Evolutionary conservation across 192 early-diverging fungal genomes (phyloP).

Genomic region (Rhizophagus sp.): DNA sequence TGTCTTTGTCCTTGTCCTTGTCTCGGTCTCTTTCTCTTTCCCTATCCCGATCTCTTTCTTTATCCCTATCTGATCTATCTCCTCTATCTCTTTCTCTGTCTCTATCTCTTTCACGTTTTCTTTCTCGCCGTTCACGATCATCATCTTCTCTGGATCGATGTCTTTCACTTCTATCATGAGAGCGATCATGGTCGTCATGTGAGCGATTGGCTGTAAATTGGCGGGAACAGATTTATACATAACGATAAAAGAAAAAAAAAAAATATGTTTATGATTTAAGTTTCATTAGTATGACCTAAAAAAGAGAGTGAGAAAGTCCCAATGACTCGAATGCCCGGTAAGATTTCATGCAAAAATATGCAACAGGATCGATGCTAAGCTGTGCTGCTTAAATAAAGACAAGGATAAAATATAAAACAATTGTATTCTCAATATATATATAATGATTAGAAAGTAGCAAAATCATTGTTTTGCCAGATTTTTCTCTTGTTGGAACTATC

Average conservation of each 20-base stretch:
- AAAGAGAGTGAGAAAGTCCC: constrained; percentile 26
- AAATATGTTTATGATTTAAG: constrained; percentile 21
- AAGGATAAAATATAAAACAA: neutral
- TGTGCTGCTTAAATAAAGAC: constrained; percentile 31
- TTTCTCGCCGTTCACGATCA: constrained; percentile 40
- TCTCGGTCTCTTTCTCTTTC: constrained; percentile 35
- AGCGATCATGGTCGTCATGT: constrained; percentile 31
- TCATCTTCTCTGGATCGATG: constrained; percentile 40
- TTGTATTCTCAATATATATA: constrained; percentile 7
- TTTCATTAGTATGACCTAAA: constrained; percentile 35
- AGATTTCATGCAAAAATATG: constrained; percentile 23
- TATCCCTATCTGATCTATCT: constrained; percentile 33
- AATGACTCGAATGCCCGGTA: constrained; percentile 18
- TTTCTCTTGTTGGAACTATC: constrained; percentile 31
- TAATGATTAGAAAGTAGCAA: constrained; percentile 4
- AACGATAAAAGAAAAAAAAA: constrained; percentile 21
- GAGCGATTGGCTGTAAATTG: constrained; percentile 12
- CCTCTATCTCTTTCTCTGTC: constrained; percentile 37
- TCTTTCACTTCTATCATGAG: constrained; percentile 37
- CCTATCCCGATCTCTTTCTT: constrained; percentile 41
- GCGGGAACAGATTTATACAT: neutral
- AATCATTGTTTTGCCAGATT: constrained; percentile 11
- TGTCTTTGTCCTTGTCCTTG: constrained; percentile 25
- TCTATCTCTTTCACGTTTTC: constrained; percentile 40
- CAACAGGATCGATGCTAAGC: constrained; percentile 30